These are phyloP conservation scores for Verticillium nonalfalfae DNA, from an alignment of 2,329 filamentous ascomycete genomes.

Conservation along the genomic window DNA sequence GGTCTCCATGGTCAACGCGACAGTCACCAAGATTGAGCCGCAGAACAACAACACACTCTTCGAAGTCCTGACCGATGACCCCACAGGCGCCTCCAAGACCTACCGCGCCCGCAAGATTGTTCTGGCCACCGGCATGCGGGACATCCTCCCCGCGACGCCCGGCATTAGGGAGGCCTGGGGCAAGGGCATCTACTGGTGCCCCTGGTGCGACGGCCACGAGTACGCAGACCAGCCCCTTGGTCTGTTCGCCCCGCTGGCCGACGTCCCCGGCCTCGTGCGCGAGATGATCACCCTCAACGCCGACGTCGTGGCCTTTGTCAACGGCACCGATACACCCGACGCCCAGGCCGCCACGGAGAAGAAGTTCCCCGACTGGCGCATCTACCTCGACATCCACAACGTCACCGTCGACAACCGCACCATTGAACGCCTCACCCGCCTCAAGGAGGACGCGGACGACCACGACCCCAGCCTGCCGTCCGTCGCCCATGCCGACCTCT, in stretches of 20 bases:
- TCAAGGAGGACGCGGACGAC: constrained; percentile 29
- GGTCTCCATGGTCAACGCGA: constrained; percentile 34
- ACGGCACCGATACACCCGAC: constrained; percentile 48
- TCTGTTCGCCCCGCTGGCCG: constrained; percentile 37
- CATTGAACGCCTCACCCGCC: constrained; percentile 39
- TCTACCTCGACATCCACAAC: constrained; percentile 41
- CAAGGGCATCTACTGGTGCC: constrained; percentile 56
- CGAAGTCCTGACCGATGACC: neutral
- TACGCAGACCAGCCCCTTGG: constrained; percentile 53
- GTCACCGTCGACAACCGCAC: constrained; percentile 50
- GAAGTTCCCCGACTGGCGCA: constrained; percentile 37
- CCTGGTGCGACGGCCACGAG: constrained; percentile 59
- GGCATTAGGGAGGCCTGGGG: constrained; percentile 50
- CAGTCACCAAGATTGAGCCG: constrained; percentile 42
- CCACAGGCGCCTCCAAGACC: constrained; percentile 9
- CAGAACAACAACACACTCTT: constrained; percentile 20
- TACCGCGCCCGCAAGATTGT: constrained; percentile 47
- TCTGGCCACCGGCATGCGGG: constrained; percentile 50
- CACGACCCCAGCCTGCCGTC: constrained; percentile 34
- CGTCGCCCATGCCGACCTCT: constrained; percentile 45
- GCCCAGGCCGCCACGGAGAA: constrained; percentile 28
- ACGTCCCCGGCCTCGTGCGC: constrained; percentile 34
- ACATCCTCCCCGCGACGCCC: constrained; percentile 47
- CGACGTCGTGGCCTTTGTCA: constrained; percentile 51
- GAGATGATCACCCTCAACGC: constrained; percentile 49